Evolutionary conservation across 495 filamentous ascomycete species (phyloP).

Genomic region (Neurospora sp.): DNA sequence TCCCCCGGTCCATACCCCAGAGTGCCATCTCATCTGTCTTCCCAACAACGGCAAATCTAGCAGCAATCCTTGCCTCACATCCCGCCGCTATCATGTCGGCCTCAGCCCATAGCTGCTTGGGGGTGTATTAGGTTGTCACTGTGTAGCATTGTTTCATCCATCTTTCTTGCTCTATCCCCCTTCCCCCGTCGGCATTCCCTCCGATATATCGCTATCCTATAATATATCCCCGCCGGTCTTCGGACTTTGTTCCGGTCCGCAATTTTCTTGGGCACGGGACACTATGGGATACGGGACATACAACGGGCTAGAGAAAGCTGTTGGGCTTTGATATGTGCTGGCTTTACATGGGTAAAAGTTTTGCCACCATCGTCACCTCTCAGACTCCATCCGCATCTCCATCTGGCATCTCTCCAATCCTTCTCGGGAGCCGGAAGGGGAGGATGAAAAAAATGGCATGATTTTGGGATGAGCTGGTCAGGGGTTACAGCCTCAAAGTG

Average conservation of each 20-base stretch:
- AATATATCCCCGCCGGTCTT: not conserved
- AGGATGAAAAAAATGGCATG: not conserved
- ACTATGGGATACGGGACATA: not conserved
- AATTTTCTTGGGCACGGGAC: not conserved
- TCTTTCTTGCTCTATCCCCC: not conserved
- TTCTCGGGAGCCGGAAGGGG: not conserved
- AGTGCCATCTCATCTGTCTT: not conserved
- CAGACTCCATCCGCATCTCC: not conserved
- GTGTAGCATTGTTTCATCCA: not conserved
- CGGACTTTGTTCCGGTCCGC: not conserved
- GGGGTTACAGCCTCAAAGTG: not conserved
- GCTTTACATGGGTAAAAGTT: not conserved
- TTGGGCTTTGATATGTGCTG: not conserved
- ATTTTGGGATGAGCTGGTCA: not conserved
- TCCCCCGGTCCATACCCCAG: not conserved
- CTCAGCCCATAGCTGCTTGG: not conserved
- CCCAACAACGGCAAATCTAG: not conserved
- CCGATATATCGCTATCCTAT: not conserved
- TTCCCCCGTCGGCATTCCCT: not conserved
- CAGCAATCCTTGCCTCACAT: not conserved
- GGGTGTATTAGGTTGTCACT: not conserved
- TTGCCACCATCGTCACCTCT: not conserved
- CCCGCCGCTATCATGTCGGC: not conserved
- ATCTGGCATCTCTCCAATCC: not conserved
- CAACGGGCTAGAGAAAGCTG: not conserved